phyloP scores from a whole-genome alignment of 352 stramenopile genomes.

The Globisporangium canariense region DNA sequence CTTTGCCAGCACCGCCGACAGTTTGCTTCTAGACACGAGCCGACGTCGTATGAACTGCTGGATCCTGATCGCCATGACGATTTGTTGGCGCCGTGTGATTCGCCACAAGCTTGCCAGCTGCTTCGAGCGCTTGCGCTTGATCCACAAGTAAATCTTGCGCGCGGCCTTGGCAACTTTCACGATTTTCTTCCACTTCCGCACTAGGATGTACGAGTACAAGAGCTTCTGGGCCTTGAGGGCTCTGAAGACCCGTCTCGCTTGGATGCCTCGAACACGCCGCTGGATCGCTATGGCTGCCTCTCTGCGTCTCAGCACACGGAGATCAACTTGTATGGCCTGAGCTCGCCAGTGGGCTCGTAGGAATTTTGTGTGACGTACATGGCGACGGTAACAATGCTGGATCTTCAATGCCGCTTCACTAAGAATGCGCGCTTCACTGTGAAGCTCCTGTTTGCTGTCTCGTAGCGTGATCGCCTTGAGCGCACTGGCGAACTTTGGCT shows the following conservation, averaged over 20 bases:
- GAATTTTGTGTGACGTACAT: slow-evolving; percentile 17
- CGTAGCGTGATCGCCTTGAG: slow-evolving; percentile 7
- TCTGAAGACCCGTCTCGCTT: slow-evolving; percentile 22
- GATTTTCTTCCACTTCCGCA: slow-evolving; percentile 35
- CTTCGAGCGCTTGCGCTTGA: slow-evolving; percentile 32
- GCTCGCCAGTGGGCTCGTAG: slow-evolving; percentile 20
- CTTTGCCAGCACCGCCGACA: slow-evolving; percentile 17
- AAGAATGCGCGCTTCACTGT: neutral
- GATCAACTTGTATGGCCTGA: slow-evolving; percentile 31
- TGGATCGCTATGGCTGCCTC: slow-evolving; percentile 37
- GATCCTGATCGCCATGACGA: slow-evolving; percentile 22
- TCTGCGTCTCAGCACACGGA: slow-evolving; percentile 20
- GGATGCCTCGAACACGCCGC: slow-evolving; percentile 25
- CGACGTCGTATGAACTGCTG: slow-evolving; percentile 27
- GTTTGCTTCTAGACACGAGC: slow-evolving; percentile 23
- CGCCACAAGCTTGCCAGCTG: slow-evolving; percentile 34
- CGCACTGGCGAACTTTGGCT: slow-evolving; percentile 7
- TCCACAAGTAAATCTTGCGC: slow-evolving; percentile 33
- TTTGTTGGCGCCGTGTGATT: slow-evolving; percentile 25
- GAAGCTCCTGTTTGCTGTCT: neutral
- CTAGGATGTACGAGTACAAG: slow-evolving; percentile 25
- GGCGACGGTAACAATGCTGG: slow-evolving; percentile 28
- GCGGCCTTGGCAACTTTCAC: slow-evolving; percentile 21
- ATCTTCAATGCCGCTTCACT: slow-evolving; percentile 17
- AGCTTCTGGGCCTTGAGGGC: slow-evolving; percentile 24